phyloP scores from a whole-genome alignment of 2,329 filamentous ascomycete genomes.

The Podosphaera leucotricha region DNA sequence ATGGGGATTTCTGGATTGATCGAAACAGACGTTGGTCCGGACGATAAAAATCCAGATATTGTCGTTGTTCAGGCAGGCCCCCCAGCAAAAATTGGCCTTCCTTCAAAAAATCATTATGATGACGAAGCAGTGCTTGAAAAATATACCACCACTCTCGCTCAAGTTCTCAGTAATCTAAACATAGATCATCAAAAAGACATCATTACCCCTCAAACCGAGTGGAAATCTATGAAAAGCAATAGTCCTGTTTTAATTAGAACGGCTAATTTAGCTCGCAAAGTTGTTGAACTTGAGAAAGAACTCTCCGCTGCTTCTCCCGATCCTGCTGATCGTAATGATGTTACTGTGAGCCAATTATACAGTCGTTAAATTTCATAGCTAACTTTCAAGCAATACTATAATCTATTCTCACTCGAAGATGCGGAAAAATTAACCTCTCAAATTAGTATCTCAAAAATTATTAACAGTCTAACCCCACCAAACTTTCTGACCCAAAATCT shows the following conservation, averaged over 20 bases:
- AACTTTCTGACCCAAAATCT: constrained; percentile 27
- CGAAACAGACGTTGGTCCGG: constrained; percentile 11
- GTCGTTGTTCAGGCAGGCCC: constrained; percentile 24
- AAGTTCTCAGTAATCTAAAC: constrained; percentile 10
- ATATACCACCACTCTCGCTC: constrained; percentile 23
- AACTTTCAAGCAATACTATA: constrained; percentile 32
- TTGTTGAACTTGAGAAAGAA: constrained; percentile 36
- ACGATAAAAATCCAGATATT: constrained; percentile 26
- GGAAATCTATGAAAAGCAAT: constrained; percentile 1
- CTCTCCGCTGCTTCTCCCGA: constrained; percentile 34
- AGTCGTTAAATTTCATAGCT: neutral
- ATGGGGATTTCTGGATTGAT: constrained; percentile 20
- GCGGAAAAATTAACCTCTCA: constrained; percentile 30
- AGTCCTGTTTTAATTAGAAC: neutral
- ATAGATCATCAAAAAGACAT: constrained; percentile 6
- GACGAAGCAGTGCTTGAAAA: constrained; percentile 26
- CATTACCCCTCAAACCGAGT: constrained; percentile 4
- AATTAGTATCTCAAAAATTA: constrained; percentile 27
- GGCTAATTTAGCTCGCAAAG: constrained; percentile 14
- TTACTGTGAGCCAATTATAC: constrained; percentile 21
- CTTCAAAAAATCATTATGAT: constrained; percentile 36
- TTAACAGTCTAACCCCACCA: constrained; percentile 27
- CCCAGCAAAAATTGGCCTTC: constrained; percentile 28
- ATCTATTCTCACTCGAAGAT: constrained; percentile 33
- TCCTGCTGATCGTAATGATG: constrained; percentile 32